Conservation (phyloP, 2,329 filamentous ascomycete species). For the Pseudogymnoascus sp. region DNA sequence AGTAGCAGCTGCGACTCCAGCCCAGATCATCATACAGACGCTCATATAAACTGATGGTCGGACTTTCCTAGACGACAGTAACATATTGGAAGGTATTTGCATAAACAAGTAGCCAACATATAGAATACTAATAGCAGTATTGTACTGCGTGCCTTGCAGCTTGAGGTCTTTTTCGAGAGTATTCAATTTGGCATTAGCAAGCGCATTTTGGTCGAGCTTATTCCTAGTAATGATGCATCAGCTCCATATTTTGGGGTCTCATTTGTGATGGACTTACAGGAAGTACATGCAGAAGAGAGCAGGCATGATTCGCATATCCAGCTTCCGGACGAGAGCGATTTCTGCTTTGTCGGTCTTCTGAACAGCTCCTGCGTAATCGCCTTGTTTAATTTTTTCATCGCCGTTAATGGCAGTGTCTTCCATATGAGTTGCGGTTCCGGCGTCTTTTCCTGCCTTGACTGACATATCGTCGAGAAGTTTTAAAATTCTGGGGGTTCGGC, state of each 20-base stretch:
- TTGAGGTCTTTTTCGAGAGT: constrained; percentile 29
- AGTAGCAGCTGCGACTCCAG: constrained; percentile 27
- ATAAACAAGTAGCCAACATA: constrained; percentile 25
- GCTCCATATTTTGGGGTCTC: neutral
- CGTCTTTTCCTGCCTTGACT: neutral
- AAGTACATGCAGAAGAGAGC: constrained; percentile 12
- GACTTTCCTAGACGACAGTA: constrained; percentile 28
- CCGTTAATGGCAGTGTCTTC: neutral
- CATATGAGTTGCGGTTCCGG: neutral
- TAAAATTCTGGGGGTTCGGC: neutral
- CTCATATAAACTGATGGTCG: constrained; percentile 37
- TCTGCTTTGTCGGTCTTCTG: constrained; percentile 30
- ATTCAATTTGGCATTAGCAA: constrained; percentile 27
- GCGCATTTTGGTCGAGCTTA: constrained; percentile 28
- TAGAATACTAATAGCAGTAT: constrained; percentile 24
- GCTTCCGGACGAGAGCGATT: constrained; percentile 30
- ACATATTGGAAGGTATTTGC: constrained; percentile 34
- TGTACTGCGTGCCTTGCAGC: constrained; percentile 30
- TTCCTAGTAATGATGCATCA: constrained; percentile 22
- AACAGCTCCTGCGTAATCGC: constrained; percentile 28
- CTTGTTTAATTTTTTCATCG: neutral
- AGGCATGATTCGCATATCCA: constrained; percentile 29
- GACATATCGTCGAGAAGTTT: neutral
- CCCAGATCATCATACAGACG: constrained; percentile 29
- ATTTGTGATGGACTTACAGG: neutral